Conservation (phyloP, 2,329 filamentous ascomycete genomes). For the Volutella citrinella region DNA sequence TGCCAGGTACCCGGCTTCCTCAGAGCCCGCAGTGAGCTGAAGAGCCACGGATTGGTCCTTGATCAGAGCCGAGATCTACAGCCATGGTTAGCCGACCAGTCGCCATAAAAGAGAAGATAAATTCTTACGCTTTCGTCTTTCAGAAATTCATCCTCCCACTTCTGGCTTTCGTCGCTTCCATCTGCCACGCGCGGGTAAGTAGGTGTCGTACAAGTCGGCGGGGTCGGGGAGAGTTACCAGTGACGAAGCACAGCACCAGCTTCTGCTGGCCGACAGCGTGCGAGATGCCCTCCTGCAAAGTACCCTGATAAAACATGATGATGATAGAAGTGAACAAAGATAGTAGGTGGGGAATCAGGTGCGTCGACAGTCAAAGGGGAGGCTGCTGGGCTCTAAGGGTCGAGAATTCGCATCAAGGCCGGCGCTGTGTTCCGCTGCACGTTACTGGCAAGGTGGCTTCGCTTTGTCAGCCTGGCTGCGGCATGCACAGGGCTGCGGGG, state of each 20-base stretch:
- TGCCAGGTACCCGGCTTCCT: slow-evolving; percentile 77
- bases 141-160: slow-evolving; percentile 72
- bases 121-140: slow-evolving; percentile 50
- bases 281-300: slow-evolving; percentile 76
- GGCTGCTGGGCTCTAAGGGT: too few relatives aligned
- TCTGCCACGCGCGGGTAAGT: slow-evolving; percentile 16
- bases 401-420: too few relatives aligned
- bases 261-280: slow-evolving; percentile 72
- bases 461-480: slow-evolving; percentile 10
- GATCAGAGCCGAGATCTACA: slow-evolving; percentile 55
- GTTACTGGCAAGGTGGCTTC: slow-evolving; percentile 21
- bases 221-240: slow-evolving; percentile 49
- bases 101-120: slow-evolving; percentile 1
- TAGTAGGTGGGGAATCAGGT: too few relatives aligned
- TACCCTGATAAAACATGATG: slow-evolving; percentile 77
- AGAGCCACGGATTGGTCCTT: slow-evolving; percentile 65
- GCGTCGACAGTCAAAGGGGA: too few relatives aligned
- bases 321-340: too few relatives aligned
- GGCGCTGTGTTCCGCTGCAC: slow-evolving; percentile 4
- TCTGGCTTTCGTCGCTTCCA: slow-evolving; percentile 62
- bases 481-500: neutral
- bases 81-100: slow-evolving; percentile 10
- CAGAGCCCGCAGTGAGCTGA: slow-evolving; percentile 67
- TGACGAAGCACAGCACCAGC: slow-evolving; percentile 80
- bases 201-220: slow-evolving; percentile 1